Percentiles rank a stretch among this genome's conserved stretches.
Evolutionary conservation across 768 basidiomycete species (phyloP).

Genomic region (Amanita subjunquillea): DNA sequence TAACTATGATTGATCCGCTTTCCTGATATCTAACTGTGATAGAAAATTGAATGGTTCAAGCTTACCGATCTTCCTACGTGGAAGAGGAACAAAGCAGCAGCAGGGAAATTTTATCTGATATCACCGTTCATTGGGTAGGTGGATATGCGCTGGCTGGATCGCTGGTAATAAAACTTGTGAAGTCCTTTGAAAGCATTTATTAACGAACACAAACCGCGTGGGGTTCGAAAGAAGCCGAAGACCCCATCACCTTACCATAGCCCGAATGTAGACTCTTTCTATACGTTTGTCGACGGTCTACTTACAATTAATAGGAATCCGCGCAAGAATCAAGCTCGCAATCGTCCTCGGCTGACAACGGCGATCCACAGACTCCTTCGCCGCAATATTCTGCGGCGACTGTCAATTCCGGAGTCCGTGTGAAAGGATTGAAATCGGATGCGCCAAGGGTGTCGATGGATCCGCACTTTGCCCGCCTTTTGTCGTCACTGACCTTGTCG

Average conservation of each 20-base stretch:
- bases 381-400: conserved; percentile 39
- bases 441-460: conserved; percentile 34
- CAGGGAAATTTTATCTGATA: conserved; percentile 88
- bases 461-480: conserved; percentile 61
- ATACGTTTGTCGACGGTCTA: conserved; percentile 1
- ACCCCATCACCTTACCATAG: conserved; percentile 4
- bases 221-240: conserved; percentile 25
- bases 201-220: conserved; percentile 48
- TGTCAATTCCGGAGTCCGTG: conserved; percentile 19
- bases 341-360: conserved; percentile 49
- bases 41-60: conserved; percentile 98
- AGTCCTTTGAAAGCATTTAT: conserved; percentile 63
- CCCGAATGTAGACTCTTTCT: conserved; percentile 2
- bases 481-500: conserved; percentile 54
- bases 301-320: conserved; percentile 19
- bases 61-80: conserved; percentile 87
- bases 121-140: conserved; percentile 84
- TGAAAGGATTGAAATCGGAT: conserved; percentile 19
- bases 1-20: neutral
- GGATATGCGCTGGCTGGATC: neutral
- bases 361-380: conserved; percentile 56
- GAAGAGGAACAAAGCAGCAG: conserved; percentile 62
- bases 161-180: conserved; percentile 6
- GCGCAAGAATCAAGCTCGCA: conserved; percentile 60
- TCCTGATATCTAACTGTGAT: conserved; percentile 1